Evolutionary conservation across 306 rosid species (phyloP).

Genomic region (Abrus precatorius): DNA sequence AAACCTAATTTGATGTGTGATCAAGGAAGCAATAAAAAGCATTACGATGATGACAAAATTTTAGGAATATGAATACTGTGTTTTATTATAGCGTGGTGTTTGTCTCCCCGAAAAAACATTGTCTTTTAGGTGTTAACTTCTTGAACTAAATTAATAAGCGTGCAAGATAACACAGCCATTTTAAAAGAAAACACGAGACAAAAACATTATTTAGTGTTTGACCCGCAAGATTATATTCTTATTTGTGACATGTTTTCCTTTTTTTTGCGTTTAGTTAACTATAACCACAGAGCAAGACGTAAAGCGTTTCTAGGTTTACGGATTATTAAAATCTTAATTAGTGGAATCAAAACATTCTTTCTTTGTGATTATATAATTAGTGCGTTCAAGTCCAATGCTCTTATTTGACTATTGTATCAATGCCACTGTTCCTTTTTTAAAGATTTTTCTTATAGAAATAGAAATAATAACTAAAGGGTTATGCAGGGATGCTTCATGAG

Average conservation of each 20-base stretch:
- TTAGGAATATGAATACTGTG: conserved; percentile 8
- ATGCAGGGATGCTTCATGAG: not conserved
- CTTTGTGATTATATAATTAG: not conserved
- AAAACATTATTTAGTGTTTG: conserved; percentile 46
- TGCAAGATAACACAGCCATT: not conserved
- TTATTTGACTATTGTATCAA: not conserved
- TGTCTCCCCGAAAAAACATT: not conserved
- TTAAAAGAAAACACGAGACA: conserved; percentile 27
- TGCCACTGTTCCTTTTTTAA: not conserved
- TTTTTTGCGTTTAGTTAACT: conserved; percentile 33
- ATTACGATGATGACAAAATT: conserved; percentile 8
- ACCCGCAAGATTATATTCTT: conserved; percentile 38
- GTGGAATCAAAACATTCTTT: conserved; percentile 43
- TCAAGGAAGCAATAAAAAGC: conserved; percentile 16
- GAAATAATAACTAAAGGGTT: not conserved
- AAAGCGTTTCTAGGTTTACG: conserved; percentile 22
- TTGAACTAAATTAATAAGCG: not conserved
- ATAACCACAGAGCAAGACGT: conserved; percentile 38
- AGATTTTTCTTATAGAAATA: no score
- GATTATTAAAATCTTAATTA: conserved; percentile 8
- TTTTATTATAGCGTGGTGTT: not conserved
- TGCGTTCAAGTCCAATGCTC: conserved; percentile 33
- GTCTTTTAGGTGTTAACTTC: conserved; percentile 14
- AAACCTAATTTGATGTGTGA: conserved; percentile 38
- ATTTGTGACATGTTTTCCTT: conserved; percentile 21